These are phyloP conservation scores for Tephrocybe rancida DNA, from an alignment of 768 basidiomycete species.

Conservation along the genomic window DNA sequence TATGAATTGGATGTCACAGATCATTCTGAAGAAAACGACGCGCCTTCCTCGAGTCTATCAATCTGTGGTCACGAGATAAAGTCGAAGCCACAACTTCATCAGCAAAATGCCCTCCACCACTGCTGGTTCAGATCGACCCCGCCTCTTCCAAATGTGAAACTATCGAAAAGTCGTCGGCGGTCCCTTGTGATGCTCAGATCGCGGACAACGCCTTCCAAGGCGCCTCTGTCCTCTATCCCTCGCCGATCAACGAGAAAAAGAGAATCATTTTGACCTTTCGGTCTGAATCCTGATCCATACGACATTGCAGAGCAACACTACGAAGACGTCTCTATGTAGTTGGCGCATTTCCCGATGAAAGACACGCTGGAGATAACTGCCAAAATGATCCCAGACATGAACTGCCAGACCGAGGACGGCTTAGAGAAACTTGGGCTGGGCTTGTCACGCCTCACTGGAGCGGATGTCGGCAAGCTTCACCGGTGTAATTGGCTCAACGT, in stretches of 20 bases:
- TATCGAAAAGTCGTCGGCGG: neutral
- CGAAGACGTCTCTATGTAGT: neutral
- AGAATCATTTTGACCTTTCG: neutral
- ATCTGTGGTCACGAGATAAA: too few species aligned
- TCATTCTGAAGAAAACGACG: too few species aligned
- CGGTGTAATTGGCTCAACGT: neutral
- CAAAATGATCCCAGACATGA: neutral
- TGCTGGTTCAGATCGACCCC: too few species aligned
- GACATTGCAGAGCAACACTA: neutral
- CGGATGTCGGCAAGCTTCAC: neutral
- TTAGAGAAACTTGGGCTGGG: neutral
- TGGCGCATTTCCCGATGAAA: neutral
- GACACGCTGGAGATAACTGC: neutral
- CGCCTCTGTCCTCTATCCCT: neutral
- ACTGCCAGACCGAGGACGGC: neutral
- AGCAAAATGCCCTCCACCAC: too few species aligned
- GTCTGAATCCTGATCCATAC: neutral
- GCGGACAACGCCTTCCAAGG: neutral
- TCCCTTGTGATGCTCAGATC: neutral
- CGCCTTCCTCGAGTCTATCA: too few species aligned
- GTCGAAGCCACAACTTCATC: too few species aligned
- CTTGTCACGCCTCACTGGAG: neutral
- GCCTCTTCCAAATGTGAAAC: neutral
- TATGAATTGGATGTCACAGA: too few species aligned
- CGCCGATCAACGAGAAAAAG: neutral